A percentile compares a stretch with the other conserved stretches of the same genome.
These are phyloP conservation scores for Xerocomus spinulosus DNA, from an alignment of 768 basidiomycete genomes.

Conservation along the genomic window DNA sequence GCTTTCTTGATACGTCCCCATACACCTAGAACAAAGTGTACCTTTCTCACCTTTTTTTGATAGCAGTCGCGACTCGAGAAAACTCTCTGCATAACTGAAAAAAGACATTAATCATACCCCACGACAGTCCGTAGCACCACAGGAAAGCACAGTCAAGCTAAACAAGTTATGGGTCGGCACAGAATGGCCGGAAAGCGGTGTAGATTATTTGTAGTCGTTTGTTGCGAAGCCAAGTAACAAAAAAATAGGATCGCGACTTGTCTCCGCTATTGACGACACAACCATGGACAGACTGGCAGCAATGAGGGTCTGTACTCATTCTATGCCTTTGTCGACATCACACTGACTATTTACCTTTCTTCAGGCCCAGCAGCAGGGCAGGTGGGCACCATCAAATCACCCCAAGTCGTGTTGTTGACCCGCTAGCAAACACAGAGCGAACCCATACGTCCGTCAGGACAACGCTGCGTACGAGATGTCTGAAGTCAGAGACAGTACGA, in stretches of 20 bases:
- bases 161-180: no score
- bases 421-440: slow-evolving; percentile 37
- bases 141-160: no score
- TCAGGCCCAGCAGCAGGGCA: slow-evolving; percentile 68
- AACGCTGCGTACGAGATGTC: slow-evolving; percentile 64
- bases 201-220: slow-evolving; percentile 18
- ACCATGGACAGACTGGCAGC: slow-evolving; percentile 84
- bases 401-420: slow-evolving; percentile 6
- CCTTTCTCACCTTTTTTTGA: no score
- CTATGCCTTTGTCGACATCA: not conserved
- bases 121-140: no score
- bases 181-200: no score
- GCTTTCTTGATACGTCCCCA: no score
- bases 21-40: no score
- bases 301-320: slow-evolving; percentile 56
- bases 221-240: slow-evolving; percentile 3
- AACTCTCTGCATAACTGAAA: no score
- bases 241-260: slow-evolving; percentile 2
- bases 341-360: slow-evolving; percentile 6
- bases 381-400: slow-evolving; percentile 34
- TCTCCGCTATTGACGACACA: slow-evolving; percentile 50
- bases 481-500: slow-evolving; percentile 56
- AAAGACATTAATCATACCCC: no score
- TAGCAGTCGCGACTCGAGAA: no score
- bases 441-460: slow-evolving; percentile 68